phyloP scores from a whole-genome alignment of 2,329 filamentous ascomycete genomes.

The Colletotrichum somersetense region DNA sequence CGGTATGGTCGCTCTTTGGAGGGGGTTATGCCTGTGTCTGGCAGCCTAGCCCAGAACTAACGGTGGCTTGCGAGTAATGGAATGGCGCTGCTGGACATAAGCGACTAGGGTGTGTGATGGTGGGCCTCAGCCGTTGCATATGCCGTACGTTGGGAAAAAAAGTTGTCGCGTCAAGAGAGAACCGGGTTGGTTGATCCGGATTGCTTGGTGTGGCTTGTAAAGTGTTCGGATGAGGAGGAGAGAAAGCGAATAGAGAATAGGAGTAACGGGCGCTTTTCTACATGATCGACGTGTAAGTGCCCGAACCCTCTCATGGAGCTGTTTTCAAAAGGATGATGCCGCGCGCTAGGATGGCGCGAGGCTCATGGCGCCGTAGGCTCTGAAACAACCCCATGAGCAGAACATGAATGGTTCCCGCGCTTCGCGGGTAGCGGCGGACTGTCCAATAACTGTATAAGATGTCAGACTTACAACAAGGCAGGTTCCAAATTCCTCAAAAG shows the following conservation, averaged over 20 bases:
- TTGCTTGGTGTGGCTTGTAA: constrained; percentile 1
- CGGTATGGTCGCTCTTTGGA: constrained; percentile 40
- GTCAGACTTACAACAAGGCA: constrained; percentile 28
- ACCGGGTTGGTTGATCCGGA: constrained; percentile 32
- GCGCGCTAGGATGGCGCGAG: constrained; percentile 37
- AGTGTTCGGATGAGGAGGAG: not conserved
- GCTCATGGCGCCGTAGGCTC: constrained; percentile 36
- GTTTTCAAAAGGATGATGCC: constrained; percentile 39
- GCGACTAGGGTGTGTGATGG: constrained; percentile 40
- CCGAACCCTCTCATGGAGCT: constrained; percentile 25
- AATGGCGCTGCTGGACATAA: constrained; percentile 42
- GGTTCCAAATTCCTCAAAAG: constrained; percentile 9
- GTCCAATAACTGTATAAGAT: constrained; percentile 26
- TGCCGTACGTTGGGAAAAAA: constrained; percentile 35
- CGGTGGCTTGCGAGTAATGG: constrained; percentile 43
- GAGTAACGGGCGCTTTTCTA: constrained; percentile 14
- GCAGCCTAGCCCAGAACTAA: constrained; percentile 34
- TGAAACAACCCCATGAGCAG: constrained; percentile 34
- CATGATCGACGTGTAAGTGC: constrained; percentile 33
- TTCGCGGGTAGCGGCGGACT: constrained; percentile 2
- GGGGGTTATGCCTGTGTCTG: constrained; percentile 39
- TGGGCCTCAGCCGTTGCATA: constrained; percentile 39
- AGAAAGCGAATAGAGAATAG: constrained; percentile 7
- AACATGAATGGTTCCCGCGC: constrained; percentile 19
- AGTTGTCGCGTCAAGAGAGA: constrained; percentile 27